Conservation (phyloP, 768 basidiomycete species). For the Mycena vulgaris region DNA sequence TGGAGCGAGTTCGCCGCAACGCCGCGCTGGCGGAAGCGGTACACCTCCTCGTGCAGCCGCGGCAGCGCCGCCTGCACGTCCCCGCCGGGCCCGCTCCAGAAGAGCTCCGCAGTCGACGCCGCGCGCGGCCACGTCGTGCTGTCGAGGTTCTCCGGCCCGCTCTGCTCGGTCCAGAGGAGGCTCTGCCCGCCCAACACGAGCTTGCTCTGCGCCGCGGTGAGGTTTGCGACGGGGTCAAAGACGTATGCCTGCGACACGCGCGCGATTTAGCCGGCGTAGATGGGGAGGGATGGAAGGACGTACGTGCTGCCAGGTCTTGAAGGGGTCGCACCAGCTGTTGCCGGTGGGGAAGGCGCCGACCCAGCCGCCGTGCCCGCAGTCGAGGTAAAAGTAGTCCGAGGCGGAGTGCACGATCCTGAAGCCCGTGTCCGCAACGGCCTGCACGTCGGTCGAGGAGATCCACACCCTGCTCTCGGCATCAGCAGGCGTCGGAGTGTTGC, state of each 20-base stretch:
- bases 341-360: slow-evolving; percentile 52
- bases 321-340: slow-evolving; percentile 66
- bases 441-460: slow-evolving; percentile 60
- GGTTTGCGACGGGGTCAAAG: slow-evolving; percentile 65
- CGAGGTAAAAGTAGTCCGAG: slow-evolving; percentile 71
- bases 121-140: slow-evolving; percentile 66
- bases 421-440: slow-evolving; percentile 55
- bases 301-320: slow-evolving; percentile 67
- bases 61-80: slow-evolving; percentile 44
- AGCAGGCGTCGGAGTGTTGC: neutral
- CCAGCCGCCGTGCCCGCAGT: slow-evolving; percentile 67
- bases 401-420: slow-evolving; percentile 64
- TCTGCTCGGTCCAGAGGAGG: slow-evolving; percentile 70
- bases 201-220: slow-evolving; percentile 53
- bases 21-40: slow-evolving; percentile 65
- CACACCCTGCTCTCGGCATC: slow-evolving; percentile 55
- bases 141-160: slow-evolving; percentile 63
- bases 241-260: slow-evolving; percentile 55
- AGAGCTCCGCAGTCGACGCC: slow-evolving; percentile 67
- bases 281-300: slow-evolving; percentile 35
- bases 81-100: slow-evolving; percentile 63
- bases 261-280: neutral
- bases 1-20: slow-evolving; percentile 65
- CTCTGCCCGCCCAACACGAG: slow-evolving; percentile 44
- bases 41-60: slow-evolving; percentile 65